Evolutionary conservation across 805 yeast genomes (phyloP), one percentile per base, ranked within the genome.

Genomic region (Kockiozyma suomiensis): DNA sequence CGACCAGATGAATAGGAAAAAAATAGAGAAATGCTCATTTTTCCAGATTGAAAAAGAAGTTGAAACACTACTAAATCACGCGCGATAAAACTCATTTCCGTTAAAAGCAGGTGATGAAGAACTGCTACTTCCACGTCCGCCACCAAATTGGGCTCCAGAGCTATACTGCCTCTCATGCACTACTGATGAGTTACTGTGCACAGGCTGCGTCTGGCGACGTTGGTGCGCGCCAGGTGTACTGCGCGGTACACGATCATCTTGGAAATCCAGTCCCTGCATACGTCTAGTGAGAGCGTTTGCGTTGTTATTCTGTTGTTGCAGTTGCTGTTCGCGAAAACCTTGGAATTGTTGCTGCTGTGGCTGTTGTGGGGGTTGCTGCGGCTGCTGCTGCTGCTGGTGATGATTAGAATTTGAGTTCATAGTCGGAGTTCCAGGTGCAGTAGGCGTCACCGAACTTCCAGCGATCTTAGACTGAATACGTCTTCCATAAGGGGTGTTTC

Each of bases 401-500:
- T n/a, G n/a, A n/a, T n/a, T n/a, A n/a, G n/a, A n/a, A n/a, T n/a
- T n/a, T n/a, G 37, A 32, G 28, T 48, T n/a, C 5, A 33, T 13
- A 28, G 37, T 26, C 6, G 54, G 32, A 23, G 52, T 8, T 3
- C 28, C 33, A 6, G 56, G 37, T 4, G 62, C 7, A 5, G 38
- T 47, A 8, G 50, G 50, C 25, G 50, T 15, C 33, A 33, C 25
- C 8, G 52, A 35, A 15, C 33, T 49, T 35, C 53, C 33, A 40
- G 69, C 71, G 47, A 83, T 69, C 71, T 90, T 90, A 30, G 89
- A 84, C 76, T 88, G 82, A 61, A 93, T 91, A 70, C 97, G 83
- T 72, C 97, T 82, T n/a, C 97, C 98, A 73, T 93, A 97, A 2
- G 97, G 97, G 17, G 97, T 92, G 68, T 87, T 88, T 72, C 88